phyloP scores from a whole-genome alignment of 306 rosid genomes.

The Alnus glutinosa region DNA sequence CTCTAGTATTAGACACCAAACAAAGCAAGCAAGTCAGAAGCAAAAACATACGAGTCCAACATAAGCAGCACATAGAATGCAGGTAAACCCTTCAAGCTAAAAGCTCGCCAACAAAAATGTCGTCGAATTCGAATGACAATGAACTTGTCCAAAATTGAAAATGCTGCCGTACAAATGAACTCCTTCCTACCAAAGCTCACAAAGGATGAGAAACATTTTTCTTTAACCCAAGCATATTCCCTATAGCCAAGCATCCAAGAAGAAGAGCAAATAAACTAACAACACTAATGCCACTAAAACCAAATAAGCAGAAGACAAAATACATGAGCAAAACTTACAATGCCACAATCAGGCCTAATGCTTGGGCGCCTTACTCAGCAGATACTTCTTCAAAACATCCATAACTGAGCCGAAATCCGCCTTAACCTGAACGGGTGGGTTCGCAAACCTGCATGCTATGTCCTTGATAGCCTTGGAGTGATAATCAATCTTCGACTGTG shows the following conservation, averaged over 20 bases:
- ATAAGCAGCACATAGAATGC: constrained; percentile 30
- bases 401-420: constrained; percentile 84
- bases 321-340: constrained; percentile 26
- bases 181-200: constrained; percentile 5
- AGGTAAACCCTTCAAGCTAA: constrained; percentile 25
- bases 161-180: background rate
- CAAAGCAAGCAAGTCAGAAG: constrained; percentile 38
- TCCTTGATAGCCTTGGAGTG: constrained; percentile 74
- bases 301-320: constrained; percentile 8
- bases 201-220: background rate
- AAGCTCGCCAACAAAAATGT: constrained; percentile 18
- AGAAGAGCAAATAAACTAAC: constrained; percentile 1
- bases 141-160: constrained; percentile 12
- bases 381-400: constrained; percentile 83
- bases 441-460: constrained; percentile 72
- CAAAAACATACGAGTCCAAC: constrained; percentile 25
- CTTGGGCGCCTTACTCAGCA: constrained; percentile 69
- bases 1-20: background rate
- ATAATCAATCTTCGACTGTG: constrained; percentile 79
- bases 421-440: constrained; percentile 73
- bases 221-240: constrained; percentile 8
- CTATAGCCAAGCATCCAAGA: background rate
- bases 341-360: constrained; percentile 34
- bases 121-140: constrained; percentile 6
- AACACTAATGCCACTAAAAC: background rate